Evolutionary conservation across 257 asterid genomes (phyloP).

Genomic region (Nicotiana benthamiana): DNA sequence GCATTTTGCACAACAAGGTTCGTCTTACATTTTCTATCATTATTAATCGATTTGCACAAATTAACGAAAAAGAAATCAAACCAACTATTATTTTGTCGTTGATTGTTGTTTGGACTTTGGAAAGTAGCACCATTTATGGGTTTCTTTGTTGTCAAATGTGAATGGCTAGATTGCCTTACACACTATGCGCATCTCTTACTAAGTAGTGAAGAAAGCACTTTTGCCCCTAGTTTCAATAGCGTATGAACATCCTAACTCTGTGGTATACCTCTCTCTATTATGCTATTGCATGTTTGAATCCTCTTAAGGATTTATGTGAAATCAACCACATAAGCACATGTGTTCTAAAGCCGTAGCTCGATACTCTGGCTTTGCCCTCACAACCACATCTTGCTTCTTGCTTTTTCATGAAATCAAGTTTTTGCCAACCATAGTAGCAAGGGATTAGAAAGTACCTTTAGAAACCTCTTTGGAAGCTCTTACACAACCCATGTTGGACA

Average conservation of each 20-base stretch:
- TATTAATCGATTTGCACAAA: neutral
- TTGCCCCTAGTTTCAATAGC: neutral
- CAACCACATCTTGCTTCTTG: neutral
- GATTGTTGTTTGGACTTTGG: conserved; percentile 8
- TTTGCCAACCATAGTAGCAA: neutral
- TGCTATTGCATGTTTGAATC: neutral
- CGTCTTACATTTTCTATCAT: conserved; percentile 5
- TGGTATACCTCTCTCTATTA: neutral
- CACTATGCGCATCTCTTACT: neutral
- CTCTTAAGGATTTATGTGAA: neutral
- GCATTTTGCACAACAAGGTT: conserved; percentile 57
- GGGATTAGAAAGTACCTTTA: neutral
- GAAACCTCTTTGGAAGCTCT: neutral
- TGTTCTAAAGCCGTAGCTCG: neutral
- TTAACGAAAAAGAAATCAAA: neutral
- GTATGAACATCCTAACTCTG: neutral
- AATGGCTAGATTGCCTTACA: neutral
- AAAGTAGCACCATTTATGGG: neutral
- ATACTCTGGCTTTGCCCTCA: neutral
- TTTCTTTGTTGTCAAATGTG: neutral
- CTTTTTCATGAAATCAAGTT: neutral
- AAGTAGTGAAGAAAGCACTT: neutral
- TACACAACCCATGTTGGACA: neutral
- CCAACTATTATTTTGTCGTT: neutral
- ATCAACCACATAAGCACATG: neutral